A percentile compares a stretch with the other conserved stretches of the same genome.
phyloP scores from a whole-genome alignment of 73 alveolate genomes.

The Paramecium caudatum region DNA sequence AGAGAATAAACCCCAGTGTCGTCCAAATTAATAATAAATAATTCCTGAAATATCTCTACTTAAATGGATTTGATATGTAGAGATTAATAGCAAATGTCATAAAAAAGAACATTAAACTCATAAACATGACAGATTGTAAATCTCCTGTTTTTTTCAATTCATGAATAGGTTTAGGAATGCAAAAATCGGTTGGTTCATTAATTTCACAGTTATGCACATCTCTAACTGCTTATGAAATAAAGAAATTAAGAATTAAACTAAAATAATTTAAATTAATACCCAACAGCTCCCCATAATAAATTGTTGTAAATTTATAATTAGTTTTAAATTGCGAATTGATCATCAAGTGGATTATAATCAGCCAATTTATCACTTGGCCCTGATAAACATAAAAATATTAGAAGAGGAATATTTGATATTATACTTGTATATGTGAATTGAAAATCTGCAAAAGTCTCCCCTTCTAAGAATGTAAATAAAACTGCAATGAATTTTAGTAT shows the following conservation, averaged over 20 bases:
- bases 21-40: constrained; percentile 17
- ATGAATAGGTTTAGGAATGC: constrained; percentile 44
- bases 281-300: constrained; percentile 54
- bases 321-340: constrained; percentile 31
- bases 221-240: neutral
- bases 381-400: neutral
- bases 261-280: neutral
- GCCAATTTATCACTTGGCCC: constrained; percentile 25
- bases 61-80: constrained; percentile 45
- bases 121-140: constrained; percentile 17
- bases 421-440: constrained; percentile 4
- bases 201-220: neutral
- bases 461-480: neutral
- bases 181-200: neutral
- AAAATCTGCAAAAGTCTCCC: constrained; percentile 39
- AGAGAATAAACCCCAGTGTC: neutral
- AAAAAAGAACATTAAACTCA: constrained; percentile 16
- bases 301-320: neutral
- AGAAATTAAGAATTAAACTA: neutral
- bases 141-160: constrained; percentile 29
- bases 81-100: constrained; percentile 53
- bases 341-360: constrained; percentile 36
- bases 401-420: constrained; percentile 25
- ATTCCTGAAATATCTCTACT: neutral
- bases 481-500: constrained; percentile 27